Percentiles rank a stretch among this genome's conserved stretches.
Evolutionary conservation across 78 protist species (phyloP).

Genomic region (slime mould (Dictyostelium discoideum)): dicty_2.7 NC_007089.4:3151001-3151500

Average conservation of each 20-base stretch:
- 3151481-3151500: neutral
- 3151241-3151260: neutral
- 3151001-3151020: neutral
- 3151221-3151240: neutral
- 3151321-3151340: neutral
- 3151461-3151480: neutral
- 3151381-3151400: neutral
- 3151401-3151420: slow-evolving; percentile 16
- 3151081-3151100: neutral
- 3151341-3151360: neutral
- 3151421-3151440: slow-evolving; percentile 1
- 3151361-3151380: neutral
- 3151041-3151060: neutral
- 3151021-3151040: neutral
- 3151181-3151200: neutral
- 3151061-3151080: slow-evolving; percentile 17
- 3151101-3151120: neutral
- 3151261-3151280: neutral
- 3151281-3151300: neutral
- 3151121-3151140: neutral
- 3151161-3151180: neutral
- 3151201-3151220: neutral
- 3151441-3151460: neutral
- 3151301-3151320: neutral
- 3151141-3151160: neutral